Evolutionary conservation across 2,329 filamentous ascomycete genomes (phyloP).

Genomic region (Sarocladium strictum): DNA sequence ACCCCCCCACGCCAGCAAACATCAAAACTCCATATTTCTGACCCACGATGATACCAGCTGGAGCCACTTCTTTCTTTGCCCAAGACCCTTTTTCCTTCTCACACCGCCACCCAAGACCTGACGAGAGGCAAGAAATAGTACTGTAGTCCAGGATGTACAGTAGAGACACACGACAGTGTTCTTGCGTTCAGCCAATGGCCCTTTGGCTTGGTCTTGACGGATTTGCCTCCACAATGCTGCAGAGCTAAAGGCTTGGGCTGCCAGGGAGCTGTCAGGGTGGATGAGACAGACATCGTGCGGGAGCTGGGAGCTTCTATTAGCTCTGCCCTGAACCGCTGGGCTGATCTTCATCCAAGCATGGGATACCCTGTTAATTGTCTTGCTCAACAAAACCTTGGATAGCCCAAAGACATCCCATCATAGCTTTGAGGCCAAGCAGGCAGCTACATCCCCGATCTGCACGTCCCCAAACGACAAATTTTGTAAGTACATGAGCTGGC

Average conservation of each 20-base stretch:
- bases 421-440: not conserved
- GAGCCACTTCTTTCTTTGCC: not conserved
- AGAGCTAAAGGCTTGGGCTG: not conserved
- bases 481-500: not conserved
- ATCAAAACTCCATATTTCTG: conserved; percentile 7
- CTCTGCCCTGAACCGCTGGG: too few relatives aligned
- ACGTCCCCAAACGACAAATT: not conserved
- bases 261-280: not conserved
- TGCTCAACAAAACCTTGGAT: not conserved
- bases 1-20: not conserved
- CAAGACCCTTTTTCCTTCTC: not conserved
- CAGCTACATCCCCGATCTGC: not conserved
- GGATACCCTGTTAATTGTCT: not conserved
- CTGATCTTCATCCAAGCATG: not conserved
- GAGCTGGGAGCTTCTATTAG: not conserved
- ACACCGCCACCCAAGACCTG: conserved; percentile 1
- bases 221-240: not conserved
- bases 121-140: not conserved
- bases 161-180: not conserved
- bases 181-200: not conserved
- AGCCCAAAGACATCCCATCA: not conserved
- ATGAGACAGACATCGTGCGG: not conserved
- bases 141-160: too few relatives aligned
- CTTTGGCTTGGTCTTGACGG: too few relatives aligned
- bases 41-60: conserved; percentile 4